Conservation (phyloP, 768 basidiomycete species). For the Pleurotus djamor region DNA sequence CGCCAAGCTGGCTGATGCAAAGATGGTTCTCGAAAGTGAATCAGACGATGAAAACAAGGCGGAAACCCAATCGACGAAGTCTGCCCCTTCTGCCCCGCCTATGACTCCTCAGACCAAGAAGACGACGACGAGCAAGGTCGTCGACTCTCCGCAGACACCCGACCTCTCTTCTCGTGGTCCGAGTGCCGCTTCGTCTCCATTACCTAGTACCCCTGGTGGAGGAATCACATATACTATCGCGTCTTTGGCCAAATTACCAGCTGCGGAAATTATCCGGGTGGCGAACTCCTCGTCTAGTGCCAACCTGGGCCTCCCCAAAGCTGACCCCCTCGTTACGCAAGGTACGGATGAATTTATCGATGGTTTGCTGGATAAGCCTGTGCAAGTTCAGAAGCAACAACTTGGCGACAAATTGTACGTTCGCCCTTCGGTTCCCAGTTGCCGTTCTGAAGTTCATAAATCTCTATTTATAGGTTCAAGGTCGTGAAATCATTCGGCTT, state of each 20-base stretch:
- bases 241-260: constrained; percentile 71
- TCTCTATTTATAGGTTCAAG: constrained; percentile 34
- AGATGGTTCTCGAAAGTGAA: constrained; percentile 74
- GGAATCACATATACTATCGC: constrained; percentile 56
- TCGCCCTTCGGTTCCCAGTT: constrained; percentile 7
- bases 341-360: constrained; percentile 76
- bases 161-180: constrained; percentile 74
- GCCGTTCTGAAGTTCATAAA: background rate
- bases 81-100: constrained; percentile 22
- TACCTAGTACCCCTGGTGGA: constrained; percentile 57
- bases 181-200: constrained; percentile 68
- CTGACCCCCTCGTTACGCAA: constrained; percentile 66
- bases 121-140: constrained; percentile 28
- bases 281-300: constrained; percentile 40
- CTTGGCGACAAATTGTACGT: constrained; percentile 76
- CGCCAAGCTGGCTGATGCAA: constrained; percentile 79
- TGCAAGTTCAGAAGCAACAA: constrained; percentile 70
- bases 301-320: constrained; percentile 58
- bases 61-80: constrained; percentile 14
- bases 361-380: constrained; percentile 49
- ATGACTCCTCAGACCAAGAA: constrained; percentile 70
- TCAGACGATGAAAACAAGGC: constrained; percentile 47
- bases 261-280: constrained; percentile 70
- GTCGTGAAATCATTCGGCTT: constrained; percentile 79
- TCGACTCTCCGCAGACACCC: constrained; percentile 69